These are phyloP conservation scores for Zygoascus tannicola DNA, from an alignment of 805 yeast species.

Conservation along the genomic window DNA sequence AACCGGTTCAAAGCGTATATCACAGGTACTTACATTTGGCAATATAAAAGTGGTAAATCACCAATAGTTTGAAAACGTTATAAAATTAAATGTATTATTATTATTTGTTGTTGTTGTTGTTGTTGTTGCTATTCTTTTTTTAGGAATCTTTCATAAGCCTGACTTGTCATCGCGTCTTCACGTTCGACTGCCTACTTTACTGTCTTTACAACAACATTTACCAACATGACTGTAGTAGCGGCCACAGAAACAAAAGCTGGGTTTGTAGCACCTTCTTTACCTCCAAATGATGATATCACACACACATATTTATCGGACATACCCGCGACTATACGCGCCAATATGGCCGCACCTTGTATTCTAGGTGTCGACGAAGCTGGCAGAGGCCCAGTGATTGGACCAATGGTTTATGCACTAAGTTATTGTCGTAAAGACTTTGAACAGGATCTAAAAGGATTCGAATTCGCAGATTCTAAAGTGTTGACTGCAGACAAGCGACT, in stretches of 20 bases:
- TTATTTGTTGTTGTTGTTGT: too few relatives aligned
- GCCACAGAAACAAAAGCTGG: too few relatives aligned
- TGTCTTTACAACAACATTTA: too few relatives aligned
- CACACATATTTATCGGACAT: slow-evolving; percentile 16
- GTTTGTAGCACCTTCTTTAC: slow-evolving; percentile 21
- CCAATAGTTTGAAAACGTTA: too few relatives aligned
- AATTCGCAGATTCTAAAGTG: slow-evolving; percentile 90
- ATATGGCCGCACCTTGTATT: slow-evolving; percentile 24
- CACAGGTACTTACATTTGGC: slow-evolving; percentile 21
- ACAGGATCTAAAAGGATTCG: slow-evolving; percentile 46
- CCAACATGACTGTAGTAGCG: too few relatives aligned
- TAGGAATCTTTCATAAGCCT: too few relatives aligned
- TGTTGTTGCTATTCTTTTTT: too few relatives aligned
- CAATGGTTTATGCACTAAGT: slow-evolving; percentile 92
- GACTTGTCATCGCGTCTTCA: too few relatives aligned
- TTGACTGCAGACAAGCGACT: slow-evolving; percentile 65
- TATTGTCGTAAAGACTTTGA: slow-evolving; percentile 54
- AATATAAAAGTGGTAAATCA: slow-evolving; percentile 17
- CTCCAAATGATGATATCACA: slow-evolving; percentile 9
- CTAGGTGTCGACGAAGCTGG: slow-evolving; percentile 99
- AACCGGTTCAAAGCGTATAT: slow-evolving; percentile 53
- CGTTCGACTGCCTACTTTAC: too few relatives aligned
- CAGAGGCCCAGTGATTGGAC: slow-evolving; percentile 94
- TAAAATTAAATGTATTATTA: too few relatives aligned
- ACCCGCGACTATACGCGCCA: slow-evolving; percentile 6